Evolutionary conservation across 208 protist genomes (phyloP), one percentile per base, ranked within the genome.

Genomic region (Cochliopodium minus): DNA sequence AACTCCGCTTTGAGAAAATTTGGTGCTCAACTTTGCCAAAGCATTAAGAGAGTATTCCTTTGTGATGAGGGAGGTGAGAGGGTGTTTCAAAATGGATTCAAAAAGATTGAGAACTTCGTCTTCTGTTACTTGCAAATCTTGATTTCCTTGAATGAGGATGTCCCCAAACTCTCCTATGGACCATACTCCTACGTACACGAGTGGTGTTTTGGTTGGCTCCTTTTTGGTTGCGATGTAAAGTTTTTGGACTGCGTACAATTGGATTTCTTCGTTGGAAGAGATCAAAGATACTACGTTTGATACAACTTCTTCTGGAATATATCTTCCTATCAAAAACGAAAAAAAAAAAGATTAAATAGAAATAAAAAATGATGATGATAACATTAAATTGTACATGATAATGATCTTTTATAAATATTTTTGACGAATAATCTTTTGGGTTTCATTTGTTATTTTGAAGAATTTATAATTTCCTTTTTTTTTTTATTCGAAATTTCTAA

Each of bases 81-180:
- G 6, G 0, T 22, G 15, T 10, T 11, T 39, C 1, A 32, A 20
- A 4, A 54, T 20, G 10, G 1, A 7, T 3, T 17, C 3, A 9
- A 32, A 15, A 20, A 42, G 1, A 42, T 29, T 20, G 26, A 26
- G 20, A 26, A 54, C 5, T 34, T 22, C 10, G 2, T 40, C 20
- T 5, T 42, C 10, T 34, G 15, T 38, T 4, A 20, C 1, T 30
- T 30, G 7, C 30, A 30, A 7, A n/a, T 46, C 17, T 46, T 5
- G 5, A 23, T 46, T n/a, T 13, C 17, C 25, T 28, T 39, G 30
- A 39, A 53, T 10, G 7, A 40, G 4, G 7, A 54, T 30, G 6
- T 54, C 49, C 15, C 32, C 49, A 54, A 30, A 54, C 29, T 54
- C 49, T 22, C 49, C 49, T 15, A 54, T 35, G 7, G 20, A 54